These are phyloP conservation scores for Spizellomyces punctatus DNA, from an alignment of 192 early-diverging fungal species.

Conservation along the genomic window DNA sequence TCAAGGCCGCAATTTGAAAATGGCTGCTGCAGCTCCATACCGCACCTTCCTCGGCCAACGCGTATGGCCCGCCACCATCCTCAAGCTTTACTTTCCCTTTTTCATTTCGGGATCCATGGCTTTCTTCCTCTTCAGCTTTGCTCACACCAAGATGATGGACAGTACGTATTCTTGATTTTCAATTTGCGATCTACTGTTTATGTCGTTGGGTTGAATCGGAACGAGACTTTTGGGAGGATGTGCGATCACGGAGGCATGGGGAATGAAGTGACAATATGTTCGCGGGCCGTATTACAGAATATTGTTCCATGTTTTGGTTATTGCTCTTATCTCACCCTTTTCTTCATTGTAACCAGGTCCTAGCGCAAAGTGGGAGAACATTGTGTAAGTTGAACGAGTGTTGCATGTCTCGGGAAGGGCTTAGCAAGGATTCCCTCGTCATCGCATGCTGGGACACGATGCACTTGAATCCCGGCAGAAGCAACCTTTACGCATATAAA, in stretches of 20 bases:
- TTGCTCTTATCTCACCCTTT: constrained; percentile 6
- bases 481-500: no score
- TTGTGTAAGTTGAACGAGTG: constrained; percentile 44
- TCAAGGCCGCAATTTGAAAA: no score
- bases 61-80: constrained; percentile 53
- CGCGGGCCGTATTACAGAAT: not conserved
- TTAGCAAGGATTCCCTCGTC: no score
- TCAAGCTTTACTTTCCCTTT: constrained; percentile 58
- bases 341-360: constrained; percentile 35
- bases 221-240: not conserved
- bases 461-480: no score
- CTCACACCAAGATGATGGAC: constrained; percentile 46
- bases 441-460: no score
- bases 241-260: not conserved
- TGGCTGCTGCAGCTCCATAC: constrained; percentile 23
- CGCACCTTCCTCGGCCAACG: constrained; percentile 50
- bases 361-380: constrained; percentile 52
- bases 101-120: constrained; percentile 43
- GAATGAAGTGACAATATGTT: not conserved
- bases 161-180: constrained; percentile 33
- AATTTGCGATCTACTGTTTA: not conserved
- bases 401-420: no score
- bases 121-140: constrained; percentile 45
- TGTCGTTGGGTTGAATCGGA: not conserved
- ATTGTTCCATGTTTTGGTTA: not conserved